Base-by-base conservation (phyloP, 2,329 filamentous ascomycete species). In the Sporothrix sp. region DNA sequence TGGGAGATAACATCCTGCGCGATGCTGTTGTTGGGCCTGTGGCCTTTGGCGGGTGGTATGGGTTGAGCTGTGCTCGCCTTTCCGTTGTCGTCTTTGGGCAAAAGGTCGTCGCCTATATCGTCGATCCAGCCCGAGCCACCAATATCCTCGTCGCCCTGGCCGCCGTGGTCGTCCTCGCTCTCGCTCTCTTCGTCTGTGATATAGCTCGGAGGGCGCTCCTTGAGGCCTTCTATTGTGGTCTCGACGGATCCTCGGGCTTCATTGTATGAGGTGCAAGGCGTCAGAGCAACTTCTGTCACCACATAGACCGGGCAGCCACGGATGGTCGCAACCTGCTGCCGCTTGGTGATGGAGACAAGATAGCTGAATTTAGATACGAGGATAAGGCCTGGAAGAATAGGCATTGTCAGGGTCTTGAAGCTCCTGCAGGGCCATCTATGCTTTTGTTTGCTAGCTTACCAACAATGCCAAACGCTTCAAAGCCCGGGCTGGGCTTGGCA, bases 301-400 rank as follows among this genome's bases (percentile, higher is more conserved):
- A 88, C 82, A 65, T 94, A 98, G 50, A 97, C 73, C 0, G 90
- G 84, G 50, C 79, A 82, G 6, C 87, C 88, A 57, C 83, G 81
- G 45, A 97, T 81, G 57, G 90, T 84, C 3, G 93, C 93, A 45
- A 97, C 89, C 65, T 95, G 87, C 61, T 94, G 79, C 42, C 91
- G 85, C 52, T 82, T 79, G 20, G 84, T 89, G 60, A 98, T 94
- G 10, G 87, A 84, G 52, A 98, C 78, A 7, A 98, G 77, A 66
- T 91, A 97, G 56, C 82, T 86, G 25, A 83, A 78, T 33, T 82
- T 85, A 20, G 89, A 86, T 53, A 97, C 79, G 32, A 82, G 87
- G 39, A 98, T 77, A 1, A 98, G 71, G 20, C 93, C 91, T 97
- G 56, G 14, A 27, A 44, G 14, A 6, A n/a, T 23, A 35, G 8